A percentile compares a stretch with the other conserved stretches of the same genome.
These are phyloP conservation scores for Trifolium fragiferum DNA, from an alignment of 306 rosid species.

Conservation along the genomic window DNA sequence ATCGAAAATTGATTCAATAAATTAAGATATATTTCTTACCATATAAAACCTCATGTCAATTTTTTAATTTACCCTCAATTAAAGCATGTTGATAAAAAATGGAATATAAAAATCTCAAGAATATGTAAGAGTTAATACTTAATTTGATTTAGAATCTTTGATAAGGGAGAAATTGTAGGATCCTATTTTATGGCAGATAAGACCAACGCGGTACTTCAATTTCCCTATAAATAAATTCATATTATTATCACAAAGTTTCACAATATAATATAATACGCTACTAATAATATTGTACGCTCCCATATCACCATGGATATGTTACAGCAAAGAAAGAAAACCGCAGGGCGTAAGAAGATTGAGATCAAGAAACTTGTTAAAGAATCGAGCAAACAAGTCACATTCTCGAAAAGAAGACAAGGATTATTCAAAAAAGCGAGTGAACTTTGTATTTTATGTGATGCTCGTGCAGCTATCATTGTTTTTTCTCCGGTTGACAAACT, in stretches of 20 bases:
- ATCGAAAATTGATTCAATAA: background rate
- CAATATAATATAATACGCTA: too few relatives aligned
- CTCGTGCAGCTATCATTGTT: slow-evolving; percentile 46
- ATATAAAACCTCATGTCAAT: slow-evolving; percentile 4
- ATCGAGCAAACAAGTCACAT: slow-evolving; percentile 58
- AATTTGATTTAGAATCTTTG: slow-evolving; percentile 34
- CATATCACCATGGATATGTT: slow-evolving; percentile 9
- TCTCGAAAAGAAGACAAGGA: slow-evolving; percentile 58
- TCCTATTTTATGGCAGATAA: background rate
- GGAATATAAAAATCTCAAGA: background rate
- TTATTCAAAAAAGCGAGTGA: slow-evolving; percentile 66
- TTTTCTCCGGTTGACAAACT: slow-evolving; percentile 54
- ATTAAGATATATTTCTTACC: background rate
- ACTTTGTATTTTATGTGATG: slow-evolving; percentile 58
- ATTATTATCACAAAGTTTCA: background rate
- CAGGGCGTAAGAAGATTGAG: slow-evolving; percentile 60
- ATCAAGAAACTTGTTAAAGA: slow-evolving; percentile 52
- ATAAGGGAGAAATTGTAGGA: slow-evolving; percentile 29
- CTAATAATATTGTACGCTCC: too few relatives aligned
- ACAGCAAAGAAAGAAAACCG: slow-evolving; percentile 37
- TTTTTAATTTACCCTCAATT: background rate
- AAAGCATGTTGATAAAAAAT: background rate
- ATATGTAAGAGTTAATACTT: background rate
- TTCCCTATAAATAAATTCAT: slow-evolving; percentile 11
- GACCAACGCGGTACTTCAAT: background rate